Evolutionary conservation across 176 grass and related monocot genomes (phyloP).

Genomic region (Microstegium vimineum): DNA sequence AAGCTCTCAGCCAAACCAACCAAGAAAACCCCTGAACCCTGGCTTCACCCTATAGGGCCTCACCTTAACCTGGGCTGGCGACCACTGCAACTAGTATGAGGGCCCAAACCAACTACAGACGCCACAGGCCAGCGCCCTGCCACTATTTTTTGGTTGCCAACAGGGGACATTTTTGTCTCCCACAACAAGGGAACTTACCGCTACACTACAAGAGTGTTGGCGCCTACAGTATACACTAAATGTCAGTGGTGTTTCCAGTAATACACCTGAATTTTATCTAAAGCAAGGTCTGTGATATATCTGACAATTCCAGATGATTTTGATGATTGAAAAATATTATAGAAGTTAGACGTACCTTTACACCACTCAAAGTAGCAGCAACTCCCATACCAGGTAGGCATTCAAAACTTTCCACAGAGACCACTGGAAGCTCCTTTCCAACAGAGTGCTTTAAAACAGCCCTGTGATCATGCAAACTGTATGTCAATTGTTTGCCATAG

Average conservation of each 20-base stretch:
- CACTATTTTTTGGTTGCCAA: background rate
- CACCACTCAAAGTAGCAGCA: conserved; percentile 76
- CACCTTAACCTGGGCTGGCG: background rate
- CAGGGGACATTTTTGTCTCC: background rate
- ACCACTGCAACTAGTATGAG: background rate
- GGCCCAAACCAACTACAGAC: background rate
- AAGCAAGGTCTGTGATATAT: conserved; percentile 7
- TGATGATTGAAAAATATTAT: conserved; percentile 16
- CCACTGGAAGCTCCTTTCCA: conserved; percentile 78
- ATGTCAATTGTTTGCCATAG: conserved; percentile 29
- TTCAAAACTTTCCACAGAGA: conserved; percentile 94
- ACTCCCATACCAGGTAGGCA: conserved; percentile 85
- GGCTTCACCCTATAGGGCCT: background rate
- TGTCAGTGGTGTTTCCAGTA: background rate
- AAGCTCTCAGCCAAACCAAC: background rate
- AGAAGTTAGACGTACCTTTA: conserved; percentile 52
- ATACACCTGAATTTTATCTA: background rate
- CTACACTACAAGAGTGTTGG: background rate
- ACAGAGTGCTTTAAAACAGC: conserved; percentile 89
- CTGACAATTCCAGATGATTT: background rate
- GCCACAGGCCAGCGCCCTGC: background rate
- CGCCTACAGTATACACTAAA: background rate
- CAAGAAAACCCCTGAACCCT: background rate
- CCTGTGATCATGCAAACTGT: conserved; percentile 58
- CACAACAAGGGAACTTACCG: background rate